Base-by-base conservation (phyloP, 2,329 filamentous ascomycete species). In the Colletotrichum camelliae region DNA sequence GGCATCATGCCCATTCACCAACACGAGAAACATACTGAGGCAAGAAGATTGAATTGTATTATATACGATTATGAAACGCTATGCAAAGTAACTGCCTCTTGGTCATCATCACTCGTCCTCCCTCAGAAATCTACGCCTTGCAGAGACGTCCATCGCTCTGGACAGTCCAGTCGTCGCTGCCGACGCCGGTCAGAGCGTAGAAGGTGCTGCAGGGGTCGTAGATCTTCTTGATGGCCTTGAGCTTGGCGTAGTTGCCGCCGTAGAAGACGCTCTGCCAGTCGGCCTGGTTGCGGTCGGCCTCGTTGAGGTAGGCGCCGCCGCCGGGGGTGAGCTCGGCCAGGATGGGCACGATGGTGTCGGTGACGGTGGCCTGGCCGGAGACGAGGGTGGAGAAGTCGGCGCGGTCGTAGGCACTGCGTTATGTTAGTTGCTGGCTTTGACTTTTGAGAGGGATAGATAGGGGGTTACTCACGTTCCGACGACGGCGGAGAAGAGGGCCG, bases 131-230 rank as follows among this genome's bases (percentile, higher is more conserved):
- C 27, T 69, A 75, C 10, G 48, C 35, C 52, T 31, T 62, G 69
- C 79, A 80, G 6, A 80, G 77, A n/a, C 76, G 74, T 2, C 79
- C 79, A 5, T 78, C 55, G 60, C 72, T 29, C 24, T 39, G 58
- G 13, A 86, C 85, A 24, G 81, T 80, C 89, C 89, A 91, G 7
- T 80, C 82, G 67, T 91, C 88, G 74, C 87, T 89, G 0, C 89
- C 90, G 27, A 91, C 89, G 13, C 82, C 87, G 4, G 83, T 84
- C 4, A 82, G 82, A n/a, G 87, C 88, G 71, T 90, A 88, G 60
- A 89, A 90, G 16, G 91, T 70, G 4, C 81, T 81, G 27, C 82
- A 77, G 1, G 87, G 84, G 80, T 91, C 90, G 79, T 86, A 88
- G 57, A 81, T 84, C 66, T 84, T 79, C 85, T 92, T 92, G 21